phyloP scores from a whole-genome alignment of 179 eudicot genomes.

The Nepenthes alata region DNA sequence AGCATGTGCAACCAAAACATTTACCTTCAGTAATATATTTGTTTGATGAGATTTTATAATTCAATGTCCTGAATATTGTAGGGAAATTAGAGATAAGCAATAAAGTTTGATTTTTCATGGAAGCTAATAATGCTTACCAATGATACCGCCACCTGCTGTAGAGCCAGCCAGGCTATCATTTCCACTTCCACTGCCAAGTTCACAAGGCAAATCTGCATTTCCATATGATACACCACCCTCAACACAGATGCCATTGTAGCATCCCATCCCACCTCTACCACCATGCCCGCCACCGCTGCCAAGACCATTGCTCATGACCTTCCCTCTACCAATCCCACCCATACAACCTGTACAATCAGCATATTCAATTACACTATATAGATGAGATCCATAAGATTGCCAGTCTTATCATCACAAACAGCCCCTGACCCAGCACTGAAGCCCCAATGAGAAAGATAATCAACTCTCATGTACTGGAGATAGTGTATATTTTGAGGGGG shows the following conservation, averaged over 20 bases:
- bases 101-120: no score
- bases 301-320: conserved; percentile 51
- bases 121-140: conserved; percentile 38
- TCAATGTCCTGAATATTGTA: no score
- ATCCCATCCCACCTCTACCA: conserved; percentile 87
- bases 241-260: conserved; percentile 43
- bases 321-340: conserved; percentile 74
- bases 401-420: no score
- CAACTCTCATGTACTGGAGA: neutral
- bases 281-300: conserved; percentile 98
- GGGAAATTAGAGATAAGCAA: no score
- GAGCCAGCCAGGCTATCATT: conserved; percentile 54
- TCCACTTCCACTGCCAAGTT: conserved; percentile 99
- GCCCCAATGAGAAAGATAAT: no score
- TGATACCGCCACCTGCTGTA: conserved; percentile 81
- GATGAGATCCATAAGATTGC: neutral
- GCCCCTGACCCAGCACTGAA: no score
- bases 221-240: conserved; percentile 80
- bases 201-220: conserved; percentile 76
- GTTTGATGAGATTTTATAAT: no score
- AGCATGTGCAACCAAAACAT: no score
- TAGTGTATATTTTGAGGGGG: neutral
- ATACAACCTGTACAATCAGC: conserved; percentile 51
- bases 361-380: neutral
- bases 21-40: no score